Conservation (phyloP, 768 basidiomycete genomes). For the Tephrocybe rancida region DNA sequence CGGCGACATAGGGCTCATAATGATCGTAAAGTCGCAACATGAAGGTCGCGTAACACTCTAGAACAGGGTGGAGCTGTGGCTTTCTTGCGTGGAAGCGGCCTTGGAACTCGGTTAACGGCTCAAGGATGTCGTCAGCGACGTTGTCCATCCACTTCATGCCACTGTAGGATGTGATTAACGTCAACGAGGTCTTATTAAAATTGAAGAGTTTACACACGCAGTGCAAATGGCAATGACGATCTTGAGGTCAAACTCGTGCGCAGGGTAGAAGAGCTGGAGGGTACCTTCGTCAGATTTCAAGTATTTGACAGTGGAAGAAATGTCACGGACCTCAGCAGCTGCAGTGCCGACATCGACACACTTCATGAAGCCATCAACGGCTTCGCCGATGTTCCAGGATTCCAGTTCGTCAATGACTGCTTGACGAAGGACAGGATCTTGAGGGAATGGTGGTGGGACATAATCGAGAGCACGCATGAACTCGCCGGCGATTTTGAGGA, state of each 20-base stretch:
- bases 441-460: conserved; percentile 2
- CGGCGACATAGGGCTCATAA: conserved; percentile 10
- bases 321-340: conserved; percentile 3
- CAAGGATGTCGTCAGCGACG: conserved; percentile 10
- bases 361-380: conserved; percentile 1
- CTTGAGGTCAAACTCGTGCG: conserved; percentile 12
- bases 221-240: conserved; percentile 9
- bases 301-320: not conserved
- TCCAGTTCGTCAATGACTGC: conserved; percentile 7
- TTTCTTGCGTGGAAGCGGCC: conserved; percentile 9
- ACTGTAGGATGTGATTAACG: not conserved
- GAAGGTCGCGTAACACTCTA: conserved; percentile 7
- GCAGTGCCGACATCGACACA: conserved; percentile 6
- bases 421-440: conserved; percentile 6
- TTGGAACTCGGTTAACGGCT: conserved; percentile 4
- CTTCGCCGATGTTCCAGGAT: conserved; percentile 11
- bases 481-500: conserved; percentile 5
- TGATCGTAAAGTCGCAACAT: conserved; percentile 13
- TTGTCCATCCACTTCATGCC: conserved; percentile 16
- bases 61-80: conserved; percentile 11
- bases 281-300: not conserved
- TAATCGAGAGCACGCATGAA: conserved; percentile 7
- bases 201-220: not conserved
- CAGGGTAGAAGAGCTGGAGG: conserved; percentile 9
- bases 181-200: not conserved